A percentile compares a stretch with the other conserved stretches of the same genome.
Conservation (phyloP, 345 rosid species). For the Eucalyptus tenuipes region DNA sequence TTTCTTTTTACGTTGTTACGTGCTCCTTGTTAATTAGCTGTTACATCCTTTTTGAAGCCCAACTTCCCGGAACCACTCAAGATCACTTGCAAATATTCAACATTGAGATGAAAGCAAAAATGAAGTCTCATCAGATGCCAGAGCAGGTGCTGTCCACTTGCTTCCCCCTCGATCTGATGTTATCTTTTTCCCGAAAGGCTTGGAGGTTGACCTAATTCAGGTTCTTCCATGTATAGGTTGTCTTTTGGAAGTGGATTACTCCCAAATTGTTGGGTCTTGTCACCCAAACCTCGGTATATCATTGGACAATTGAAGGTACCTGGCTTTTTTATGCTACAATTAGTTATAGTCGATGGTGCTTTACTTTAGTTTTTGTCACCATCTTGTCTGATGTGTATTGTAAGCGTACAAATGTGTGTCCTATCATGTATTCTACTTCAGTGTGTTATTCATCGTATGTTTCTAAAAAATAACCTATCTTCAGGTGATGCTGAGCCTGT, state of each 20-base stretch:
- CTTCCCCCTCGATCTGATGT: not conserved
- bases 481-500: slow-evolving; percentile 95
- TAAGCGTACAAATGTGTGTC: not conserved
- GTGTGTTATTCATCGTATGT: not conserved
- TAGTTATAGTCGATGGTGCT: not conserved
- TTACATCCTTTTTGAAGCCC: slow-evolving; percentile 41
- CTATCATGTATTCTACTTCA: not conserved
- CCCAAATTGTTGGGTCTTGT: slow-evolving; percentile 90
- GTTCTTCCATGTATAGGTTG: slow-evolving; percentile 38
- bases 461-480: not conserved
- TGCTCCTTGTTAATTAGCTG: not conserved
- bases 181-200: not conserved
- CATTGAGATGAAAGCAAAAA: slow-evolving; percentile 90
- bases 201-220: not conserved
- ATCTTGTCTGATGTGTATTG: not conserved
- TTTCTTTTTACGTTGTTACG: not conserved
- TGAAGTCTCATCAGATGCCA: slow-evolving; percentile 51
- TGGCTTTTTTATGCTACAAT: not conserved
- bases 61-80: slow-evolving; percentile 89
- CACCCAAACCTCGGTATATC: slow-evolving; percentile 65
- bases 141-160: slow-evolving; percentile 4
- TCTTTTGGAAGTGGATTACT: slow-evolving; percentile 93
- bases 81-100: slow-evolving; percentile 98
- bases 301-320: slow-evolving; percentile 96
- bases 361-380: not conserved